phyloP scores from a whole-genome alignment of 2,329 filamentous ascomycete genomes.

The Geosmithia flava region DNA sequence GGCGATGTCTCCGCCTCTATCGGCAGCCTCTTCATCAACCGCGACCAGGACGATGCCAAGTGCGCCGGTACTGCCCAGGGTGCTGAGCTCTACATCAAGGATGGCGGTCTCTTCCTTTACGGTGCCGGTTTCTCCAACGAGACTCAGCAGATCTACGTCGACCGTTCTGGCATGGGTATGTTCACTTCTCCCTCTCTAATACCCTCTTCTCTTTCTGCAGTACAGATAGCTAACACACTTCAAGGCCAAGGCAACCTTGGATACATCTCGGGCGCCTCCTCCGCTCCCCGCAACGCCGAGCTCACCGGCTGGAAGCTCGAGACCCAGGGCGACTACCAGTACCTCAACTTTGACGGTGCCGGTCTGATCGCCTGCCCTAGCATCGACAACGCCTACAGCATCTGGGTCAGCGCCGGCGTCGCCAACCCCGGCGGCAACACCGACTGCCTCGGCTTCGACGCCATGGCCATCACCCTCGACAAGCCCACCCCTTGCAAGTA shows the following conservation, averaged over 20 bases:
- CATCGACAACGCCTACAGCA: constrained; percentile 26
- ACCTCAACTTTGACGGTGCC: constrained; percentile 31
- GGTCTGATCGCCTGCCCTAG: constrained; percentile 41
- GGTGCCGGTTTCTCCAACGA: constrained; percentile 16
- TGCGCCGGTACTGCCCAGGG: constrained; percentile 24
- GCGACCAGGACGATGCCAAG: constrained; percentile 27
- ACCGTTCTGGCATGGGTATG: constrained; percentile 47
- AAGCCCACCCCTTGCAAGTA: constrained; percentile 25
- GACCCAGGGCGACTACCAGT: constrained; percentile 11
- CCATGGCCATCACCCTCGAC: constrained; percentile 13
- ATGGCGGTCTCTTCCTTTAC: constrained; percentile 36
- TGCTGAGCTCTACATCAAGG: constrained; percentile 4
- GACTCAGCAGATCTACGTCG: constrained; percentile 36
- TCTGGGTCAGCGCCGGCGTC: constrained; percentile 21
- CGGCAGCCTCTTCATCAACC: constrained; percentile 28
- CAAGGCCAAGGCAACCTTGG: constrained; percentile 38
- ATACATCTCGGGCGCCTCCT: constrained; percentile 34
- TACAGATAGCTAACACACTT: constrained; percentile 1
- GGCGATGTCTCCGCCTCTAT: constrained; percentile 28
- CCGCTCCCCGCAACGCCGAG: constrained; percentile 27
- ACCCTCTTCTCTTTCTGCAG: constrained; percentile 32
- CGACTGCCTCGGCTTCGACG: constrained; percentile 21
- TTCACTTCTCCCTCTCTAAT: not conserved
- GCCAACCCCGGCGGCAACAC: constrained; percentile 20
- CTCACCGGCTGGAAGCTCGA: constrained; percentile 33